Conservation (phyloP, 78 protist genomes). For the Monosiga brevicollis region DNA sequence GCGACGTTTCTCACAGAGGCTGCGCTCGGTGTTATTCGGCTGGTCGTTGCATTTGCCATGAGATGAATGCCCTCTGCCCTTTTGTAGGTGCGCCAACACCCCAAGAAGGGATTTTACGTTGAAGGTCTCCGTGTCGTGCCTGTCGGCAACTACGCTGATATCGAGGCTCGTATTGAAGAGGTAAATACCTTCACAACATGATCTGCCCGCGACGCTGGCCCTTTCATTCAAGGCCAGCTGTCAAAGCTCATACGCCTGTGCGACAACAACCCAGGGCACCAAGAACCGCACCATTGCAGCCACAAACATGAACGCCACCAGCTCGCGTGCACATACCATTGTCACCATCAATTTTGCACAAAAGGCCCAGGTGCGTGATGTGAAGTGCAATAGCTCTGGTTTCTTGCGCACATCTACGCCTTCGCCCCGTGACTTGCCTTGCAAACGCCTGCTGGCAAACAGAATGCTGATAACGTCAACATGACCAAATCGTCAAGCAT, state of each 20-base stretch:
- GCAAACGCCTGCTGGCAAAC: too few relatives aligned
- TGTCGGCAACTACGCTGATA: not conserved
- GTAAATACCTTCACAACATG: too few relatives aligned
- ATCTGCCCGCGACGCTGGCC: too few relatives aligned
- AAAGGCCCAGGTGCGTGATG: not conserved
- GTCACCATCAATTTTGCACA: slow-evolving; percentile 28
- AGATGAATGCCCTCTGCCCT: not conserved
- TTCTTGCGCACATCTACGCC: too few relatives aligned
- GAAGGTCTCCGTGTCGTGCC: slow-evolving; percentile 4
- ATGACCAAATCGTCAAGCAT: not conserved
- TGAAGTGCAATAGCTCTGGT: too few relatives aligned
- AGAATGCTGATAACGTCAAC: not conserved
- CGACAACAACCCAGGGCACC: too few relatives aligned
- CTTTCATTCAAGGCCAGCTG: too few relatives aligned
- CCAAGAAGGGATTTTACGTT: slow-evolving; percentile 15
- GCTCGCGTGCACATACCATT: slow-evolving; percentile 52
- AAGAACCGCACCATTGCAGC: slow-evolving; percentile 32
- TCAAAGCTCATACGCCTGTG: too few relatives aligned
- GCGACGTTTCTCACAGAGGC: too few relatives aligned
- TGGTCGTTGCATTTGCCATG: too few relatives aligned
- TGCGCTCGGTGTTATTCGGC: too few relatives aligned
- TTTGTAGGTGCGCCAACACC: slow-evolving; percentile 11
- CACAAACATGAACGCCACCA: slow-evolving; percentile 62
- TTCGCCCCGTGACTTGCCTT: too few relatives aligned
- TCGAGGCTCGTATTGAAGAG: not conserved